A percentile compares a stretch with the other conserved stretches of the same genome.
Evolutionary conservation across 257 asterid species (phyloP).

Genomic region (Solanum etuberosum): DNA sequence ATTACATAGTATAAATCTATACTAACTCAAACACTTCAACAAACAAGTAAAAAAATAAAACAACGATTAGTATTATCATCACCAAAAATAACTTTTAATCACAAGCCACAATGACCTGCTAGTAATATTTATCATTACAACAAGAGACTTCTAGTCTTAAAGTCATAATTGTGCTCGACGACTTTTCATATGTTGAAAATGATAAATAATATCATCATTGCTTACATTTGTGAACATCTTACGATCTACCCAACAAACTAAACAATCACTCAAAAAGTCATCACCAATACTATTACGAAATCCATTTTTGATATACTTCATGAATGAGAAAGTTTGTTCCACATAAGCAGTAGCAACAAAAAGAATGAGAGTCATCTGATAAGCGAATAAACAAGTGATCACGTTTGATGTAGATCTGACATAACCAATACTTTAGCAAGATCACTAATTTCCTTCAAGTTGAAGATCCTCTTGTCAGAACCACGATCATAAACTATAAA

Average conservation of each 20-base stretch:
- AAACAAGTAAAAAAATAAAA: too few species aligned
- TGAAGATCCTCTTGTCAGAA: neutral
- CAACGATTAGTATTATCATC: neutral
- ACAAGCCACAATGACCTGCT: neutral
- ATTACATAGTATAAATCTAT: too few species aligned
- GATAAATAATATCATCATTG: neutral
- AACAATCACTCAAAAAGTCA: neutral
- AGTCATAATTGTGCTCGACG: neutral
- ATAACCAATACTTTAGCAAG: neutral
- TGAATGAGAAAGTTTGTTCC: neutral
- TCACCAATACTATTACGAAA: neutral
- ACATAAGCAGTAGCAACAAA: neutral
- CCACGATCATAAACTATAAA: neutral
- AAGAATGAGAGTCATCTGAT: neutral
- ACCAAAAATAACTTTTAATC: neutral
- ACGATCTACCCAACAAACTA: neutral
- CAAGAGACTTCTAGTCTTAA: neutral
- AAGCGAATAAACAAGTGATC: neutral
- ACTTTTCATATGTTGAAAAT: neutral
- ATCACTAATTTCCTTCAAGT: neutral
- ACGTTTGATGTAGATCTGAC: neutral
- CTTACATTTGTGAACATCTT: neutral
- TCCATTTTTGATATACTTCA: neutral
- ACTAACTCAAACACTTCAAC: neutral
- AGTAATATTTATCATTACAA: neutral